Evolutionary conservation across 1,284 basidiomycete species (phyloP), one percentile per base, ranked within the genome.

Genomic region (Trametes sp.): DNA sequence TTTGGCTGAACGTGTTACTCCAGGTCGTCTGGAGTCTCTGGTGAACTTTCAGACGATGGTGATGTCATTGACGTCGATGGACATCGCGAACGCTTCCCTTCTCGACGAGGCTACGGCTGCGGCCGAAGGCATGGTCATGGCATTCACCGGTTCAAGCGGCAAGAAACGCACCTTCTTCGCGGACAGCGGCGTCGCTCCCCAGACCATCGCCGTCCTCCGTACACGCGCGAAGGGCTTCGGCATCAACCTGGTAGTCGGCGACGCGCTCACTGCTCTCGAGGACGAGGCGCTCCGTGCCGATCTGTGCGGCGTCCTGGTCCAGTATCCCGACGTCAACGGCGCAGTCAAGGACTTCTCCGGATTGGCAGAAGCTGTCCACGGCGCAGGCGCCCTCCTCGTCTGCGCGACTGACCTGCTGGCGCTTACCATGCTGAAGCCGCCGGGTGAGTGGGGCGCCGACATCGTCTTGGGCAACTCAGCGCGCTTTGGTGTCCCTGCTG

Each of bases 361-460:
- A 4, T 81, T 98, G 19, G 85, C 94, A 2, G 77, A 87, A 24
- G 82, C 85, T 28, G 86, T 92, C 36, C 96, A 98, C 76, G 80
- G 82, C n/a, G 73, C 82, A 21, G 92, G 92, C 41, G 95, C 85
- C 46, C 84, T 98, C 65, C 86, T 97, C 55, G 85, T 93, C 24
- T 94, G 91, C 68, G 95, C 95, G 13, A 95, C 95, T 14, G 97
- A 99, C 78, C 85, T 99, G 54, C 83, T 99, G 31, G 95, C 97
- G 2, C 82, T 98, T 73, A 96, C 96, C 9, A 87, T 96, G 85
- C 84, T 99, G 70, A 95, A 94, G 74, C 95, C 97, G 26, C 97
- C 97, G 13, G 97, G 97, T 61, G 97, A 98, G 82, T 98, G 97
- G 95, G 97, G 97, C 53, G 96, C 96, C 36, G 97, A 99, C 77